Percentiles rank a stretch among this genome's conserved stretches.
Evolutionary conservation across 2,329 filamentous ascomycete species (phyloP).

Genomic region (Leptosphaerulina australis): DNA sequence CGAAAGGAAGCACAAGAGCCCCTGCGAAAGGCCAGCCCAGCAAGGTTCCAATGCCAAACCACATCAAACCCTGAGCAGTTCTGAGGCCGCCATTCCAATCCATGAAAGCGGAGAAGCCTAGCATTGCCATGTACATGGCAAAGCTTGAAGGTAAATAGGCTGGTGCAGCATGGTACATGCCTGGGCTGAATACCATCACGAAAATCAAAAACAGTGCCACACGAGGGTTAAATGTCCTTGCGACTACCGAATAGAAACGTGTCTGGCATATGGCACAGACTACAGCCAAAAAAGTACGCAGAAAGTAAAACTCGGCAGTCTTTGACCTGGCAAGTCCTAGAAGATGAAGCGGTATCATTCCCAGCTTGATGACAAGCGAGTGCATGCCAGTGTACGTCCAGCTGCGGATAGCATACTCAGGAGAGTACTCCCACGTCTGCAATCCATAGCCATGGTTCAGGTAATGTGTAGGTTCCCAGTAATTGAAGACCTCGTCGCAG

Average conservation of each 20-base stretch:
- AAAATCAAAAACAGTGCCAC: conserved; percentile 86
- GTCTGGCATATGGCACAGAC: conserved; percentile 83
- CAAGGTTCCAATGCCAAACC: conserved; percentile 84
- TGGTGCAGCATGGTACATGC: conserved; percentile 89
- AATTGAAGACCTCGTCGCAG: conserved; percentile 98
- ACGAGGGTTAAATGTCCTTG: conserved; percentile 75
- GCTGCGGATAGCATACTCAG: conserved; percentile 90
- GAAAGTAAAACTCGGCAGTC: conserved; percentile 78
- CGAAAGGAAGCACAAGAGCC: conserved; percentile 78
- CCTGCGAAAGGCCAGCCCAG: conserved; percentile 95
- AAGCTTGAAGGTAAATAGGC: conserved; percentile 93
- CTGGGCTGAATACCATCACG: conserved; percentile 77
- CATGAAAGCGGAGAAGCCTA: conserved; percentile 88
- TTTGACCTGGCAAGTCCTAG: conserved; percentile 49
- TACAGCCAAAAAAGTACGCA: conserved; percentile 76
- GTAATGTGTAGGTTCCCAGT: conserved; percentile 97
- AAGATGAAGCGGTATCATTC: conserved; percentile 58
- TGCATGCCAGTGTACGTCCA: conserved; percentile 90
- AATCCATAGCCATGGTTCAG: conserved; percentile 89
- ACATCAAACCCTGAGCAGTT: conserved; percentile 83
- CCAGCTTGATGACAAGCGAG: conserved; percentile 71
- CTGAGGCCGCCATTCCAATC: conserved; percentile 81
- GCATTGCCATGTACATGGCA: conserved; percentile 90
- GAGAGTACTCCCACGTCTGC: conserved; percentile 99
- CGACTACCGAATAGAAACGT: conserved; percentile 77